These are phyloP conservation scores for Passiflora organensis DNA, from an alignment of 345 rosid genomes.

Conservation along the genomic window DNA sequence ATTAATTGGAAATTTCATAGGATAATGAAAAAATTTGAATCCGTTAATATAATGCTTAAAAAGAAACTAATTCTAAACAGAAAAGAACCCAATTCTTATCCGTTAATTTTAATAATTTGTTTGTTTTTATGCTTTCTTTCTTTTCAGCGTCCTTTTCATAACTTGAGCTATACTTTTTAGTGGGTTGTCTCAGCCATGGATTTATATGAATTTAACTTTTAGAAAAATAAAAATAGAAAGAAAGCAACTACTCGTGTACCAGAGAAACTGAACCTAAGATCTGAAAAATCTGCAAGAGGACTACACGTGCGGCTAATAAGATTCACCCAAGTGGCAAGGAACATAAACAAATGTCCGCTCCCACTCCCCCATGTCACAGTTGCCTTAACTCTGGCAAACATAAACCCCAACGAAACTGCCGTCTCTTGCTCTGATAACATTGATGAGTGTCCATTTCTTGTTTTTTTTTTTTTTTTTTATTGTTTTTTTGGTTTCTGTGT, in stretches of 20 bases:
- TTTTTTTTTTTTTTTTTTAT: neutral
- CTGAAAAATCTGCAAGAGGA: neutral
- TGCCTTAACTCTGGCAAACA: conserved; percentile 1
- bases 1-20: too few species aligned
- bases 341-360: neutral
- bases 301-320: conserved; percentile 7
- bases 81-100: too few species aligned
- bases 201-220: too few species aligned
- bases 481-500: neutral
- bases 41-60: too few species aligned
- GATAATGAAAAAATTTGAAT: too few species aligned
- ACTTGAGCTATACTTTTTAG: too few species aligned
- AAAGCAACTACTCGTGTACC: neutral
- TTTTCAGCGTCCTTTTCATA: too few species aligned
- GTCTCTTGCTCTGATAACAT: neutral
- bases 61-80: too few species aligned
- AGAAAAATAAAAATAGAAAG: neutral
- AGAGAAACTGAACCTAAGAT: neutral
- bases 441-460: neutral
- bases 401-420: conserved; percentile 9
- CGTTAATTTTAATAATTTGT: too few species aligned
- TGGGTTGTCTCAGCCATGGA: too few species aligned
- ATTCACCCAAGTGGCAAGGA: conserved; percentile 8
- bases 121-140: too few species aligned
- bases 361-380: conserved; percentile 6